Evolutionary conservation across 2,329 filamentous ascomycete genomes (phyloP).

Genomic region (Metarhizium album): DNA sequence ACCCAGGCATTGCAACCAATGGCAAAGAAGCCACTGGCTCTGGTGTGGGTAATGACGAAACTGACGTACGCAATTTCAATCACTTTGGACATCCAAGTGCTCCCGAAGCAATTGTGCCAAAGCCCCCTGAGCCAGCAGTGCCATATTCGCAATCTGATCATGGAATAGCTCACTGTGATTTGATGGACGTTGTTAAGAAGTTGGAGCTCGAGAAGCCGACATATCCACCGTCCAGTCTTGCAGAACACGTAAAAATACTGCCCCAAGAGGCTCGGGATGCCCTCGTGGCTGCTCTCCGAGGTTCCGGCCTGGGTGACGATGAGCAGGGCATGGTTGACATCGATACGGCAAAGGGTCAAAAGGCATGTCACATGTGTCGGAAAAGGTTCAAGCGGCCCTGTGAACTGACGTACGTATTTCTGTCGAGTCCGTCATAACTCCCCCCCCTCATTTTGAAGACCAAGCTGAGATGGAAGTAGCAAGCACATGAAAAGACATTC

Average conservation of each 20-base stretch:
- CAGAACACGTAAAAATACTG: neutral
- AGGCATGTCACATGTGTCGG: neutral
- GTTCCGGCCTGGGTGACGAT: neutral
- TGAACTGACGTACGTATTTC: slow-evolving; percentile 39
- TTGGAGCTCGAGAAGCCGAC: neutral
- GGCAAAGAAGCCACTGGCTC: neutral
- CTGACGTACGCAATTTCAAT: neutral
- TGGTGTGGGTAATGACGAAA: neutral
- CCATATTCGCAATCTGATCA: neutral
- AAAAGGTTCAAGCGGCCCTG: slow-evolving; percentile 40
- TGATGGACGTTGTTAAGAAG: neutral
- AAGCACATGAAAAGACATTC: slow-evolving; percentile 79
- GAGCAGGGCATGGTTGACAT: slow-evolving; percentile 5
- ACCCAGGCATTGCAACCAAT: neutral
- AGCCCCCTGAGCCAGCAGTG: neutral
- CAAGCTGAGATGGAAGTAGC: slow-evolving; percentile 28
- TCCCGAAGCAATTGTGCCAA: neutral
- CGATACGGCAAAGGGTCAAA: neutral
- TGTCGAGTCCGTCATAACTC: neutral
- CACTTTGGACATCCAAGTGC: neutral
- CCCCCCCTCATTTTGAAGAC: neutral
- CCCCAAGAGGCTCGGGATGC: neutral
- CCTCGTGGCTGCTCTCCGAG: neutral
- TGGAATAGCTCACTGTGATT: neutral
- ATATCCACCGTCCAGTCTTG: neutral